Evolutionary conservation across 75 land plant species (phyloP), one percentile per base, ranked within the genome.

Genomic region (Sequoiadendron giganteum): DNA sequence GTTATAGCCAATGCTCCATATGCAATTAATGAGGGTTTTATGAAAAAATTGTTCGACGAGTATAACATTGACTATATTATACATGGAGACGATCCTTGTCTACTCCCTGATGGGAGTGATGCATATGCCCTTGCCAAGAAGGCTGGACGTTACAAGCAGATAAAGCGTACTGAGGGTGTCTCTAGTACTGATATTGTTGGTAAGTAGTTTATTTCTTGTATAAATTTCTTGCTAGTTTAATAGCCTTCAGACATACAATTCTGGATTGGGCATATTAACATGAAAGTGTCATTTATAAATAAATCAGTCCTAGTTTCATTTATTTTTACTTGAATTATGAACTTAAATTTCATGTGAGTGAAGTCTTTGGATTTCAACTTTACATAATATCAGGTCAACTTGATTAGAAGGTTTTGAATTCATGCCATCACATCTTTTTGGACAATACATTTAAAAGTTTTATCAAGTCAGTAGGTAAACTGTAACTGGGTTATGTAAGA

Each of bases 181-280:
- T 97, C 99, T 21, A 97, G 99, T 92, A 97, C 99, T 80, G 99
- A 97, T 89, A 97, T 97, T 89, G 99, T 97, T 93, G 99, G 98
- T 97, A 96, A 84, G 81, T 1, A 42, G 5, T 52, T 45, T 43
- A 61, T 82, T 56, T 87, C n/a, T 42, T 82, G 49, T 45, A 32
- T 32, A 75, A 13, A 10, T 75, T 65, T 65, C 14, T 34, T 75
- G 14, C 15, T 75, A 32, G 38, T 34, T 70, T n/a, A 75, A 75
- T 32, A 30, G 34, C 76, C 8, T 72, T 72, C 30, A 72, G n/a
- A 36, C 30, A 25, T 10, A 1, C 10, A 30, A 30, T 72, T 72
- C 8, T 72, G 76, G 34, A 6, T 72, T 72, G 76, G 30, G 34
- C 13, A 28, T 7, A 30, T 30, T 30, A 72, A 72, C 34, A 72